Conservation (phyloP, 805 yeast genomes). For the Ogataea wickerhamii region DNA sequence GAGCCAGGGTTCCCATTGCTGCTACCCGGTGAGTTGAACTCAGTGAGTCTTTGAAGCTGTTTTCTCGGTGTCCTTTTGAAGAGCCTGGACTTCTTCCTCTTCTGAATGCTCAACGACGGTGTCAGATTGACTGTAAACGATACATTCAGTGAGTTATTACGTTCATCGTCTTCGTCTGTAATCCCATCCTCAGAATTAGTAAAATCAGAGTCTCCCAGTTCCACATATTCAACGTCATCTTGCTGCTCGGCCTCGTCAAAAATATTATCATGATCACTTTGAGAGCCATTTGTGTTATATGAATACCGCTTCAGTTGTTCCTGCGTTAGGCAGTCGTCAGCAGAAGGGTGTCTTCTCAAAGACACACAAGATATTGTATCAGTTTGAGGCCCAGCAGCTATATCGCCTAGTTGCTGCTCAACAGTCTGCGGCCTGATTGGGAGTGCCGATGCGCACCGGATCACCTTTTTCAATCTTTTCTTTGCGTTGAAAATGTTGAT, state of each 20-base stretch:
- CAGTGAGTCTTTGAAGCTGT: constrained; percentile 24
- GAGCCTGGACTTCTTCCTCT: constrained; percentile 23
- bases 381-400: constrained; percentile 1
- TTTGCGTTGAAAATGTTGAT: constrained; percentile 47
- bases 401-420: constrained; percentile 4
- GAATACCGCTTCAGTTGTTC: constrained; percentile 14
- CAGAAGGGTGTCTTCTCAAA: constrained; percentile 13
- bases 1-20: constrained; percentile 1
- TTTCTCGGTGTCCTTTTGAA: constrained; percentile 25
- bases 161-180: constrained; percentile 17
- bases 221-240: constrained; percentile 28
- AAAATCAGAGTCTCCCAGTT: constrained; percentile 28
- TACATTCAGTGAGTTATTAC: constrained; percentile 26
- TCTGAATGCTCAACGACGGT: constrained; percentile 26
- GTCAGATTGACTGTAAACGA: constrained; percentile 29
- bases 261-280: constrained; percentile 17
- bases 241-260: constrained; percentile 20
- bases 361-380: not conserved
- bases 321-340: constrained; percentile 7
- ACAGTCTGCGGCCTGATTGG: constrained; percentile 26
- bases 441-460: constrained; percentile 32
- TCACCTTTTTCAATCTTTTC: constrained; percentile 36
- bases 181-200: constrained; percentile 20
- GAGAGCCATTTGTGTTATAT: constrained; percentile 17
- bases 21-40: constrained; percentile 20